phyloP scores from a whole-genome alignment of 257 asterid species.

The Solanum virginianum region DNA sequence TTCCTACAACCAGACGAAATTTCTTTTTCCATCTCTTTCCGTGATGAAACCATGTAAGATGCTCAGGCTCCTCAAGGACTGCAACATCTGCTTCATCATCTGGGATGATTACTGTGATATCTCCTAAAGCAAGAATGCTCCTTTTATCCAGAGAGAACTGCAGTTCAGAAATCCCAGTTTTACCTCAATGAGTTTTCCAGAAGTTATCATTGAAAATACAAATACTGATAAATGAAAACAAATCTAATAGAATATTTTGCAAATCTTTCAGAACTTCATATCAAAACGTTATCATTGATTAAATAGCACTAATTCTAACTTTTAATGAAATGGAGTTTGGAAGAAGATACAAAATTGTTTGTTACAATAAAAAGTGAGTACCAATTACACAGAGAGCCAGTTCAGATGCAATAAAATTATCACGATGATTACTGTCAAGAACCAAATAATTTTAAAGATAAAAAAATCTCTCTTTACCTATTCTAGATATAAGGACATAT shows the following conservation, averaged over 20 bases:
- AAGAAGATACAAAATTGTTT: not conserved
- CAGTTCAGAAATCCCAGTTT: constrained; percentile 2
- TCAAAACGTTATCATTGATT: not conserved
- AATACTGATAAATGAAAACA: not conserved
- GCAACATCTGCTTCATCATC: constrained; percentile 96
- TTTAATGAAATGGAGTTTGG: not conserved
- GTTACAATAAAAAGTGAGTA: not conserved
- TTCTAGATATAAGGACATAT: not conserved
- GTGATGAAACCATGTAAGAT: constrained; percentile 98
- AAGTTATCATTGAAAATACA: not conserved
- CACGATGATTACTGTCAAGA: not conserved
- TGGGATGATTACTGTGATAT: constrained; percentile 76
- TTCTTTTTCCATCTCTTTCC: constrained; percentile 92
- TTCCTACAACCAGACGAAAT: constrained; percentile 73
- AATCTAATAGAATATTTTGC: not conserved
- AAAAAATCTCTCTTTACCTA: not conserved
- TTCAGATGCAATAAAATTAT: not conserved
- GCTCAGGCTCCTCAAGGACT: constrained; percentile 99
- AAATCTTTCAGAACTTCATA: not conserved
- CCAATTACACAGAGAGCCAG: not conserved
- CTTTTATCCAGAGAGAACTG: constrained; percentile 83
- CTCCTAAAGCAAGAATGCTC: constrained; percentile 93
- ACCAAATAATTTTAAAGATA: not conserved
- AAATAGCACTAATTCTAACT: not conserved
- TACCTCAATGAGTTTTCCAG: not conserved